Conservation (phyloP, 441 rosid species). For the Pelargonium fulgidum region DNA sequence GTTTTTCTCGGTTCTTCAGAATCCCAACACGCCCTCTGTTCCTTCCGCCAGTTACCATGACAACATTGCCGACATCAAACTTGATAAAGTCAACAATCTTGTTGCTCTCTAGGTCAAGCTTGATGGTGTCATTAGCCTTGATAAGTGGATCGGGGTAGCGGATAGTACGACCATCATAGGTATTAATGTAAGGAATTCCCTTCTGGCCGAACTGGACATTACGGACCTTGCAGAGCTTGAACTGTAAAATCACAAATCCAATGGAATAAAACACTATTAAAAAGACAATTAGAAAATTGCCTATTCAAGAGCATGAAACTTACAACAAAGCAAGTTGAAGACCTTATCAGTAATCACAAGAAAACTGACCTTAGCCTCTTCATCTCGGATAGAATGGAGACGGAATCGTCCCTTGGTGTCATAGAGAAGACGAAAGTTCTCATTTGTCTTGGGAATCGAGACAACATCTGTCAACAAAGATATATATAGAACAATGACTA, state of each 20-base stretch:
- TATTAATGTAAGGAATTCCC: conserved; percentile 64
- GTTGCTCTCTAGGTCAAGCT: conserved; percentile 58
- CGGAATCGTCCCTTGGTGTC: background rate
- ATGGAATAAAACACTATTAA: no score
- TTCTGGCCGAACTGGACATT: conserved; percentile 58
- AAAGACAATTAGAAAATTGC: background rate
- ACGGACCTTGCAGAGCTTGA: conserved; percentile 69
- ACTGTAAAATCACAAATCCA: conserved; percentile 26
- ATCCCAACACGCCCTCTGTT: conserved; percentile 74
- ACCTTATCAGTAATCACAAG: background rate
- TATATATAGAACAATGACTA: no score
- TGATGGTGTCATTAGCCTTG: conserved; percentile 71
- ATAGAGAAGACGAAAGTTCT: background rate
- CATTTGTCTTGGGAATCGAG: background rate
- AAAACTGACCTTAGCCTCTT: background rate
- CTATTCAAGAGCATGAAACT: background rate
- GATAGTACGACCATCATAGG: conserved; percentile 59
- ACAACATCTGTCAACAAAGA: background rate
- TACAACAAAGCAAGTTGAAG: background rate
- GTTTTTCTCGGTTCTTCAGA: conserved; percentile 69
- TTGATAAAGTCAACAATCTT: conserved; percentile 68
- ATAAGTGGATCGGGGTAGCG: conserved; percentile 38
- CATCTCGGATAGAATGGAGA: background rate
- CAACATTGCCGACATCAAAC: conserved; percentile 69
- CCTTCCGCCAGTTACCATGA: conserved; percentile 74